phyloP scores from a whole-genome alignment of 2,329 filamentous ascomycete genomes.

The Achaetomium macrosporum region DNA sequence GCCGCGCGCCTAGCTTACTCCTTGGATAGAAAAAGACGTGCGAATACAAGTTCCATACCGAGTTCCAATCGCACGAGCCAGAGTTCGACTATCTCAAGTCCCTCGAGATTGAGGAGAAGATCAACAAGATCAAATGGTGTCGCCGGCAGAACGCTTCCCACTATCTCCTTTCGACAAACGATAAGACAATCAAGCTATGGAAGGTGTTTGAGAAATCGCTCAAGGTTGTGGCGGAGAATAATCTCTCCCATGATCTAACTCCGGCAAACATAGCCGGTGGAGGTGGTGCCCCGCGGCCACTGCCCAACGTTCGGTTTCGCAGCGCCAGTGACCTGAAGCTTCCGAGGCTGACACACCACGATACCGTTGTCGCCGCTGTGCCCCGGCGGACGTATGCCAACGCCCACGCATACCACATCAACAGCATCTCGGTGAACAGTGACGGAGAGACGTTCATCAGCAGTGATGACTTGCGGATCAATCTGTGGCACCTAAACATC shows the following conservation, averaged over 20 bases:
- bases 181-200: slow-evolving; percentile 99
- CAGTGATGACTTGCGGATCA: slow-evolving; percentile 95
- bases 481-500: slow-evolving; percentile 98
- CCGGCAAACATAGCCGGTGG: slow-evolving; percentile 66
- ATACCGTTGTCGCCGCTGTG: slow-evolving; percentile 95
- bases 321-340: slow-evolving; percentile 81
- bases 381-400: slow-evolving; percentile 96
- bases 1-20: slow-evolving; percentile 30
- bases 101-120: slow-evolving; percentile 99
- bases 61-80: slow-evolving; percentile 98
- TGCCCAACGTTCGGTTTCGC: slow-evolving; percentile 70
- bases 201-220: slow-evolving; percentile 99
- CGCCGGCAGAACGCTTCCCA: slow-evolving; percentile 96
- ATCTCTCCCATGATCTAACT: slow-evolving; percentile 89
- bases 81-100: slow-evolving; percentile 99
- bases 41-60: slow-evolving; percentile 99
- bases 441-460: slow-evolving; percentile 99
- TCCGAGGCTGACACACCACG: slow-evolving; percentile 92
- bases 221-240: slow-evolving; percentile 98
- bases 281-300: slow-evolving; percentile 68
- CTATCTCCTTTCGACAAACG: slow-evolving; percentile 96
- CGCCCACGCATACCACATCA: slow-evolving; percentile 98
- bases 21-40: slow-evolving; percentile 88
- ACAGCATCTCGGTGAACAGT: slow-evolving; percentile 99
- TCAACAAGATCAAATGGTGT: slow-evolving; percentile 99